Evolutionary conservation across 768 basidiomycete species (phyloP), one percentile per base, ranked within the genome.

Genomic region (Holtermannia corniformis): DNA sequence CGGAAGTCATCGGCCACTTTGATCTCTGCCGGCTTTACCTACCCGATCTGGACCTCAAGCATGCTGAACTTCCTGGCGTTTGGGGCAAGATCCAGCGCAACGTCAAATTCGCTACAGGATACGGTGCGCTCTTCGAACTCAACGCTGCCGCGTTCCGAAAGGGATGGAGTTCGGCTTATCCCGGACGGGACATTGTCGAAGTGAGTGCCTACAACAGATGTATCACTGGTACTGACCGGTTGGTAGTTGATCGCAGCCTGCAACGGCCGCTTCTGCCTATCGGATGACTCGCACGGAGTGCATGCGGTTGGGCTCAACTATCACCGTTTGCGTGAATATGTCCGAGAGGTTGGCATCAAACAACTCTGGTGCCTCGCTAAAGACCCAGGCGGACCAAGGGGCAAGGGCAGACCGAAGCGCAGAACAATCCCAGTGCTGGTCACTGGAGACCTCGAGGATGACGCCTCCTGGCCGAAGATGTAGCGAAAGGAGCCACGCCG

Each of bases 251-350:
- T 96, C 52, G 60, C 81, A n/a, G 66, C 76, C 41, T 71, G 77
- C 45, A 80, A 78, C 10, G 95, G 92, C 2, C 80, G 81, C 21
- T 81, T 95, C 58, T 80, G 84, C 19, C 77, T 99, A 23, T 97
- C 93, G 4, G 95, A 97, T 68, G 95, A 97, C 73, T 92, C 91
- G 49, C 95, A 99, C 64, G 90, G 88, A 0, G 85, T 89, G 1
- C 80, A 82, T 25, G 81, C 82, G 7, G 90, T 97, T 50, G 91
- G 90, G 0, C 76, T 89, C 53, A 89, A 96, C 71, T 99, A 96
- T 62, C 64, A 74, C 50, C 76, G 78, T 19, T 71, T 85, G 56
- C 76, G 75, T 44, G 75, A 77, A 11, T 97, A 96, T 71, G 75
- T 90, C 24, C 73, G 75, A 44, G 73, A 73, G 2, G 66, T 79